Conservation (phyloP, 768 basidiomycete genomes). For the Termitomyces sp. region DNA sequence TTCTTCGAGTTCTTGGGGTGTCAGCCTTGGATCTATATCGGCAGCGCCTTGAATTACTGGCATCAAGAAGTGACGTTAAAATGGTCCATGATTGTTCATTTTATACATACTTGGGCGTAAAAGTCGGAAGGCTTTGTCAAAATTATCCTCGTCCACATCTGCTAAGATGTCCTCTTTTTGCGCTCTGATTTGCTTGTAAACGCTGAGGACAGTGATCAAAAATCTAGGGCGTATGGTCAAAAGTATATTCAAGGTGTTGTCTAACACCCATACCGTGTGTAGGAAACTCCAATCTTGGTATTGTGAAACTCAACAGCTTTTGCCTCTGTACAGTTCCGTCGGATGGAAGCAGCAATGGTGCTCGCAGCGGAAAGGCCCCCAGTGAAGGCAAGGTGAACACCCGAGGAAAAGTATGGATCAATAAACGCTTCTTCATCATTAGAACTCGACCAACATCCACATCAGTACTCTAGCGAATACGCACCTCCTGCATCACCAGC, state of each 20-base stretch:
- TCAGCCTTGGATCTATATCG: slow-evolving; percentile 45
- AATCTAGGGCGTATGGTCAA: slow-evolving; percentile 25
- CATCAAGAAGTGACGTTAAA: neutral
- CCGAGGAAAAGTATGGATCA: slow-evolving; percentile 39
- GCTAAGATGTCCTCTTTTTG: slow-evolving; percentile 32
- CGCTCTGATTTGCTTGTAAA: slow-evolving; percentile 41
- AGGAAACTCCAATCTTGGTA: slow-evolving; percentile 24
- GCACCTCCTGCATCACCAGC: slow-evolving; percentile 42
- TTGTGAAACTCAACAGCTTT: slow-evolving; percentile 27
- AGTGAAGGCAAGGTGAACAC: slow-evolving; percentile 33
- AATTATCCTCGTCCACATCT: slow-evolving; percentile 38
- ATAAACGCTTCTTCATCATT: slow-evolving; percentile 35
- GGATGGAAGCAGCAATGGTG: slow-evolving; percentile 28
- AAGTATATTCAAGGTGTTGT: neutral
- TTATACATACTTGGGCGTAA: slow-evolving; percentile 24
- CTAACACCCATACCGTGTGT: slow-evolving; percentile 24
- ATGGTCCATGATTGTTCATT: neutral
- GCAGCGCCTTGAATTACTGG: slow-evolving; percentile 52
- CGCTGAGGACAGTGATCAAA: slow-evolving; percentile 37
- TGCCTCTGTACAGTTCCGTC: slow-evolving; percentile 21
- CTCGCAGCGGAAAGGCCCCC: slow-evolving; percentile 31
- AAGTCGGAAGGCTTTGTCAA: slow-evolving; percentile 39
- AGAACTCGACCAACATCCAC: neutral
- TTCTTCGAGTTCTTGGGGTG: slow-evolving; percentile 49
- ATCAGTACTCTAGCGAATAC: slow-evolving; percentile 8